phyloP scores from a whole-genome alignment of 2,329 filamentous ascomycete species.

The Eutypella sp. region DNA sequence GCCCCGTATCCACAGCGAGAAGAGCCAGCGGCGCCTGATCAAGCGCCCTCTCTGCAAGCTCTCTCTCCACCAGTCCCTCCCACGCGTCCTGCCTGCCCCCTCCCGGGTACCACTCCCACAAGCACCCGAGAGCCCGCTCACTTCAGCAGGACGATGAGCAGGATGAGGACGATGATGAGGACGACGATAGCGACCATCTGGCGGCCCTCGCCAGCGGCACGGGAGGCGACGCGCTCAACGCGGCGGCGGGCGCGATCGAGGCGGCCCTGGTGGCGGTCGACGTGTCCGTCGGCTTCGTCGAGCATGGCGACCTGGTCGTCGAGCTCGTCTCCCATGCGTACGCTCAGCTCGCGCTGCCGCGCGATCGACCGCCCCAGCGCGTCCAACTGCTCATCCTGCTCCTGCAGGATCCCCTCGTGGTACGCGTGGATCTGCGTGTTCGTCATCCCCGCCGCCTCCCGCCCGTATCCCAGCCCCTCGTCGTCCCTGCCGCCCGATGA shows the following conservation, averaged over 20 bases:
- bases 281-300: conserved; percentile 79
- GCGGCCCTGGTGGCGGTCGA: conserved; percentile 73
- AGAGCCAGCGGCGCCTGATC: no score
- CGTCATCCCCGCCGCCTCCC: conserved; percentile 55
- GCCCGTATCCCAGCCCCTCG: conserved; percentile 51
- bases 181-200: conserved; percentile 79
- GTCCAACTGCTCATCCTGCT: conserved; percentile 94
- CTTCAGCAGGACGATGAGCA: conserved; percentile 80
- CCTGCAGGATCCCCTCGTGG: conserved; percentile 72
- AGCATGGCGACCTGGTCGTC: conserved; percentile 85
- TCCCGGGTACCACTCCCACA: no score
- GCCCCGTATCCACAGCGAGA: no score
- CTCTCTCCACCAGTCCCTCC: no score
- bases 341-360: conserved; percentile 84
- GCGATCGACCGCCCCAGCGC: conserved; percentile 78
- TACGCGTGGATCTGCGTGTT: conserved; percentile 86
- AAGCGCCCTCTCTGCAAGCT: no score
- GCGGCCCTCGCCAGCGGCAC: conserved; percentile 77
- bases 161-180: conserved; percentile 74
- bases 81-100: not conserved
- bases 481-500: conserved; percentile 23
- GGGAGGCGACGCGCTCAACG: conserved; percentile 61
- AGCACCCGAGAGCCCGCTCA: conserved; percentile 28
- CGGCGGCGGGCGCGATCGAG: conserved; percentile 70
- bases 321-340: conserved; percentile 94